These are phyloP conservation scores for Eleusine coracana DNA, from an alignment of 176 grass and related monocot species.

Conservation along the genomic window DNA sequence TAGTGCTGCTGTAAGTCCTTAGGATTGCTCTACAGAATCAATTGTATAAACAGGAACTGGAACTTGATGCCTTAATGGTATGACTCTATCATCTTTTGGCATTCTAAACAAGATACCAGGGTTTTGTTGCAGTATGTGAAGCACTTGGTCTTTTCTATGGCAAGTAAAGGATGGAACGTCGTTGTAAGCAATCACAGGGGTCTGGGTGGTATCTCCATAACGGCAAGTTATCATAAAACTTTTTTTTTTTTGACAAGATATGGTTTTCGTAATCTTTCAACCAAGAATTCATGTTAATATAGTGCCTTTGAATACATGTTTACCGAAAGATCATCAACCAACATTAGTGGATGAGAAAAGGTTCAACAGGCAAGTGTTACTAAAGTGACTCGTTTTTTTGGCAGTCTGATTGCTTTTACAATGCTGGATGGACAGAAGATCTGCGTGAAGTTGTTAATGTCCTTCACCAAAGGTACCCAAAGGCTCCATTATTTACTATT, in stretches of 20 bases:
- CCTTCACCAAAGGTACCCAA: conserved; percentile 76
- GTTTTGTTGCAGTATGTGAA: conserved; percentile 79
- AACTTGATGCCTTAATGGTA: conserved; percentile 18
- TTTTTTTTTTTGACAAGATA: conserved; percentile 8
- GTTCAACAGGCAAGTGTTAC: conserved; percentile 7
- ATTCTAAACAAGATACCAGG: conserved; percentile 26
- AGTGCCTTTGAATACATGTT: conserved; percentile 21
- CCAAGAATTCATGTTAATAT: neutral
- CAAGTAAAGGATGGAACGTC: conserved; percentile 79
- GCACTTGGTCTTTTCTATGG: conserved; percentile 77
- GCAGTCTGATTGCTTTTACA: conserved; percentile 96
- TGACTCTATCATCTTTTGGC: neutral
- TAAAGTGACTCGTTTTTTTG: conserved; percentile 19
- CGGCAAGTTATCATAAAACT: conserved; percentile 61
- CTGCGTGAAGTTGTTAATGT: conserved; percentile 83
- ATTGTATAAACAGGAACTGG: conserved; percentile 23
- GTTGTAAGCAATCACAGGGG: conserved; percentile 93
- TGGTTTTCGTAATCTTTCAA: neutral
- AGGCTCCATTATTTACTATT: conserved; percentile 82
- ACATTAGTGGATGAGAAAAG: conserved; percentile 18
- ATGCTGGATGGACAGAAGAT: conserved; percentile 99
- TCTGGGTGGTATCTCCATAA: conserved; percentile 92
- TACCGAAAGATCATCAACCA: conserved; percentile 10
- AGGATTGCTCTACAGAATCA: conserved; percentile 1
- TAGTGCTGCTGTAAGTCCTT: conserved; percentile 73